These are phyloP conservation scores for Zymoseptoria crescenta DNA, from an alignment of 2,329 filamentous ascomycete genomes.

Conservation along the genomic window DNA sequence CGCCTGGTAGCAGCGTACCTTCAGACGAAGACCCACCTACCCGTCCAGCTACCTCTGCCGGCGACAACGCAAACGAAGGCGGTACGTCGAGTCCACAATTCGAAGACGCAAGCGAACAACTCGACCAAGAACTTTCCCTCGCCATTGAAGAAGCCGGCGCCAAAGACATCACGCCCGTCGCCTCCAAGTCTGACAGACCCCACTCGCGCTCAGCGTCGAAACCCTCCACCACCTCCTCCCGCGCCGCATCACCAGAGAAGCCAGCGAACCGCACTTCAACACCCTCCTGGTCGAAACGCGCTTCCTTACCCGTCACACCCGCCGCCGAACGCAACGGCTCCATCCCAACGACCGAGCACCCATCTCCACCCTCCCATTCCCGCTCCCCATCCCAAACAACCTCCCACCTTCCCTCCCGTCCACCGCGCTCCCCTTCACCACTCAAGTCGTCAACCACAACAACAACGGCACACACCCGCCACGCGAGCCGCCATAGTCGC, in stretches of 20 bases:
- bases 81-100: constrained; percentile 11
- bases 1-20: neutral
- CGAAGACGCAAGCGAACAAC: constrained; percentile 16
- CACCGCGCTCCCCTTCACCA: neutral
- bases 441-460: neutral
- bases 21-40: neutral
- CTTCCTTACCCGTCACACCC: neutral
- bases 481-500: neutral
- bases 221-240: neutral
- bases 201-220: neutral
- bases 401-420: no score
- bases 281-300: neutral
- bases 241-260: neutral
- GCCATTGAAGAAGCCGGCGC: neutral
- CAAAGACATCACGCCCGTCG: neutral
- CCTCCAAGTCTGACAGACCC: neutral
- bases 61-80: constrained; percentile 1
- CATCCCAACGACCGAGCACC: neutral
- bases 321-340: neutral
- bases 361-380: neutral
- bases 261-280: neutral
- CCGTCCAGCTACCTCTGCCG: neutral
- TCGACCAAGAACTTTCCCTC: constrained; percentile 3
- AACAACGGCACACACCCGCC: neutral
- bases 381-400: neutral